Conservation (phyloP, 176 grass and related monocot species). For the Ananas comosus region DNA sequence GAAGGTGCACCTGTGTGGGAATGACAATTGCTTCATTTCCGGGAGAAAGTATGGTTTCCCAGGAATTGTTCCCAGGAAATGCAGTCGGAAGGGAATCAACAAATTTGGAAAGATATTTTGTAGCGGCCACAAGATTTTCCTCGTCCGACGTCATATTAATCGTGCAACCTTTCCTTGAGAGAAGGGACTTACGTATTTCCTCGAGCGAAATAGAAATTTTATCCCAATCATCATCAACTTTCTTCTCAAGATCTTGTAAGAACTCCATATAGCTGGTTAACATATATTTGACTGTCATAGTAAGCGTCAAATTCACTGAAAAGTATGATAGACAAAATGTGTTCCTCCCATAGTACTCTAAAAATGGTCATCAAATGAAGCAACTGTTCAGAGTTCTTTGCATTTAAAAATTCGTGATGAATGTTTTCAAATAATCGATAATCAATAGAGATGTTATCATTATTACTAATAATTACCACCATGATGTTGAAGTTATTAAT, state of each 20-base stretch:
- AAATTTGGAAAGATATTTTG: conserved; percentile 65
- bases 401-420: too few species aligned
- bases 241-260: conserved; percentile 75
- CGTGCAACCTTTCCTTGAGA: conserved; percentile 66
- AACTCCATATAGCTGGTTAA: conserved; percentile 81
- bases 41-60: conserved; percentile 53
- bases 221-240: conserved; percentile 89
- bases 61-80: conserved; percentile 46
- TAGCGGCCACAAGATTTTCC: conserved; percentile 75
- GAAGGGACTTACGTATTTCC: conserved; percentile 77
- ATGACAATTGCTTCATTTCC: conserved; percentile 93
- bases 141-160: conserved; percentile 68
- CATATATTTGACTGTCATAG: too few species aligned
- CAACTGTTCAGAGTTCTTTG: too few species aligned
- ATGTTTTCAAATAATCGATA: too few species aligned
- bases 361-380: too few species aligned
- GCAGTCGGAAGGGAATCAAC: conserved; percentile 63
- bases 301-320: too few species aligned
- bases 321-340: too few species aligned
- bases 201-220: conserved; percentile 78
- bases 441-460: too few species aligned
- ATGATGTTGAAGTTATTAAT: neutral
- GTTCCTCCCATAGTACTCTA: too few species aligned
- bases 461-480: too few species aligned
- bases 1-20: conserved; percentile 62